Conservation (phyloP, 352 stramenopile genomes). For the Pythium scleroteichum region DNA sequence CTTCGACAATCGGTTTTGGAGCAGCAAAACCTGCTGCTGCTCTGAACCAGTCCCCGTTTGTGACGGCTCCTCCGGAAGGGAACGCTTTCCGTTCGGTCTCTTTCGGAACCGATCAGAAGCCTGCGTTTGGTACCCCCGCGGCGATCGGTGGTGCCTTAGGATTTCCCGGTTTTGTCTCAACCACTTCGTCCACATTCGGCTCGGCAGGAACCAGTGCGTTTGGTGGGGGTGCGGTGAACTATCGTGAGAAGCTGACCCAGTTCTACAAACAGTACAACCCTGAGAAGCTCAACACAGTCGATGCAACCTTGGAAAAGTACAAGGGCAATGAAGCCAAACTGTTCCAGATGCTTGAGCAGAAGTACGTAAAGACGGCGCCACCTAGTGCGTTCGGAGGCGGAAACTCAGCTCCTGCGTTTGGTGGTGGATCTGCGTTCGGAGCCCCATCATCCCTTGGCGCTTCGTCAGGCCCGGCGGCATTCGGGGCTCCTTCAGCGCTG, state of each 20-base stretch:
- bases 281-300: constrained; percentile 65
- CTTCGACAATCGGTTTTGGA: constrained; percentile 48
- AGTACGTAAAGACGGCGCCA: constrained; percentile 57
- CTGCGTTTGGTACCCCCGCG: constrained; percentile 19
- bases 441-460: constrained; percentile 13
- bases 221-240: constrained; percentile 38
- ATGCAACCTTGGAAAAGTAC: constrained; percentile 73
- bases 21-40: constrained; percentile 28
- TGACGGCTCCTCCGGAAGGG: constrained; percentile 16
- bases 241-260: constrained; percentile 54
- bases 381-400: constrained; percentile 39
- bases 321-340: constrained; percentile 65
- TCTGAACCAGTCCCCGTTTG: constrained; percentile 44
- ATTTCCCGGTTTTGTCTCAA: constrained; percentile 7
- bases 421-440: constrained; percentile 50
- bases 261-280: constrained; percentile 83
- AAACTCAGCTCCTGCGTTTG: constrained; percentile 38
- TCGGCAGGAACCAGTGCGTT: constrained; percentile 29
- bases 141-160: constrained; percentile 5
- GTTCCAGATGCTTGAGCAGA: constrained; percentile 77
- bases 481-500: constrained; percentile 50
- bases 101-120: constrained; percentile 13
- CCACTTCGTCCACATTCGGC: constrained; percentile 1
- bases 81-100: constrained; percentile 20
- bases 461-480: constrained; percentile 25